These are phyloP conservation scores for Phytophthora nicotianae DNA, from an alignment of 352 stramenopile species.

Conservation along the genomic window DNA sequence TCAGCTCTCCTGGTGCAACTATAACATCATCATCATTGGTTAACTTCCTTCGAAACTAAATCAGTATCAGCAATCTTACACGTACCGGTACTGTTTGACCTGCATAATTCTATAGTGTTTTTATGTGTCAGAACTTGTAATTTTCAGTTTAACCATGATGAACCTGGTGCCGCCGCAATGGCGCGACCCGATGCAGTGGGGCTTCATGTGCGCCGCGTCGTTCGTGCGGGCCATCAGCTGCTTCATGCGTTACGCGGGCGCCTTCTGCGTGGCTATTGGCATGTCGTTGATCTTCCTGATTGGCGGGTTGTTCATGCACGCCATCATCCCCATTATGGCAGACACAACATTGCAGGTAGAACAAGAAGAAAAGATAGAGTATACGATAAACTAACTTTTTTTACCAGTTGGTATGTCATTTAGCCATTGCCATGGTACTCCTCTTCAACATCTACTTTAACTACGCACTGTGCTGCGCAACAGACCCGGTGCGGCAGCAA, in stretches of 20 bases:
- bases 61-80: no score
- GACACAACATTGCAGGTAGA: conserved; percentile 45
- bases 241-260: conserved; percentile 52
- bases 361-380: conserved; percentile 2
- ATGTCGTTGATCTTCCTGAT: conserved; percentile 58
- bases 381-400: not conserved
- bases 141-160: conserved; percentile 11
- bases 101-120: not conserved
- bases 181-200: conserved; percentile 59
- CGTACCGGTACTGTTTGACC: no score
- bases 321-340: conserved; percentile 57
- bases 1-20: no score
- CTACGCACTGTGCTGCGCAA: conserved; percentile 68
- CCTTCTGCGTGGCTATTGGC: conserved; percentile 47
- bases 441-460: conserved; percentile 81
- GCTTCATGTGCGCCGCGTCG: conserved; percentile 40
- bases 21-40: no score
- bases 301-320: conserved; percentile 50
- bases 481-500: conserved; percentile 44
- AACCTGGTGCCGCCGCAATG: conserved; percentile 41
- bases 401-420: conserved; percentile 41
- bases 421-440: conserved; percentile 36
- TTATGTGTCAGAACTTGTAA: no score
- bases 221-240: conserved; percentile 43
- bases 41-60: no score